Percentiles rank a stretch among this genome's conserved stretches.
These are phyloP conservation scores for Diaporthe sp. DNA, from an alignment of 2,329 filamentous ascomycete genomes.

Conservation along the genomic window DNA sequence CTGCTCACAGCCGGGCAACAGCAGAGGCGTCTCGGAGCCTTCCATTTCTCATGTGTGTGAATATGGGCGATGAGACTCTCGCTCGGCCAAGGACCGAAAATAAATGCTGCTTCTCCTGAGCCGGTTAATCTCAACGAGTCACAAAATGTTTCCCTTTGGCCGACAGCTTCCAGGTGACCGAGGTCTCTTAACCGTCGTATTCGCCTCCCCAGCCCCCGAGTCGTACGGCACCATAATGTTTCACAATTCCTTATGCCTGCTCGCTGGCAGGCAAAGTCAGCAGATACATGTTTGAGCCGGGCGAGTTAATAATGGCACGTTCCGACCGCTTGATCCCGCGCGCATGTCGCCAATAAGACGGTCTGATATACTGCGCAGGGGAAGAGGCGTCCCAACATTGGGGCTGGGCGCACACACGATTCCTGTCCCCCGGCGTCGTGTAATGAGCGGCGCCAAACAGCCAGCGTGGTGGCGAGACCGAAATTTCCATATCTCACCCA, in stretches of 20 bases:
- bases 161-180: neutral
- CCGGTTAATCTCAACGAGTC: neutral
- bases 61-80: neutral
- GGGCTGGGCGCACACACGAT: neutral
- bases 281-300: slow-evolving; percentile 15
- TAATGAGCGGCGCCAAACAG: slow-evolving; percentile 1
- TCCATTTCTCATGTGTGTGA: no score
- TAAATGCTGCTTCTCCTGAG: neutral
- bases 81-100: neutral
- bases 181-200: neutral
- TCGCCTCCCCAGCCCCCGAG: slow-evolving; percentile 15
- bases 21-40: neutral
- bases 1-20: neutral
- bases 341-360: slow-evolving; percentile 4
- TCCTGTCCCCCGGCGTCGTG: slow-evolving; percentile 21
- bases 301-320: neutral
- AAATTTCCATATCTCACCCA: slow-evolving; percentile 11
- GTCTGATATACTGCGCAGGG: neutral
- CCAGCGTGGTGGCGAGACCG: neutral
- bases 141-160: neutral
- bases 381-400: neutral
- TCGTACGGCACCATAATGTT: slow-evolving; percentile 23
- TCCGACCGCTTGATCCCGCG: slow-evolving; percentile 8
- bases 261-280: slow-evolving; percentile 9
- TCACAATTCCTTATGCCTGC: slow-evolving; percentile 2